Evolutionary conservation across 129 eudicot genomes (phyloP).

Genomic region (Helianthus tuberosus): DNA sequence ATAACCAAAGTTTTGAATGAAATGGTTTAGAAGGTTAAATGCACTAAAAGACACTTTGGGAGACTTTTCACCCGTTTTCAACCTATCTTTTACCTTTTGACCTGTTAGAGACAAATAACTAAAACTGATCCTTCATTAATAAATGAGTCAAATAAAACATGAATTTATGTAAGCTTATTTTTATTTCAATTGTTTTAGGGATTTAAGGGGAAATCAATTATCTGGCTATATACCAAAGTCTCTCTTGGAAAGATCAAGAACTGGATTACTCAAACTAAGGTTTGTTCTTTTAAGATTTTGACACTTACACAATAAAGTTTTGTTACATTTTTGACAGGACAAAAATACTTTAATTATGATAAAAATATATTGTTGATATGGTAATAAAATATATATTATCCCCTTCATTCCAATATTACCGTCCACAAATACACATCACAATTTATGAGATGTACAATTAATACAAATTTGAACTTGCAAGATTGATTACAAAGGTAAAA

Average conservation of each 20-base stretch:
- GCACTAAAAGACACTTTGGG: too few species aligned
- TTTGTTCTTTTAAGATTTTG: conserved; percentile 5
- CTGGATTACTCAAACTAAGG: conserved; percentile 33
- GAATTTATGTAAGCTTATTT: background rate
- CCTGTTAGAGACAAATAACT: background rate
- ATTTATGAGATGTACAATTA: too few species aligned
- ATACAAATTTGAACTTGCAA: too few species aligned
- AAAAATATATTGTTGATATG: too few species aligned
- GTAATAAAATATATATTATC: too few species aligned
- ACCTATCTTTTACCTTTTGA: background rate
- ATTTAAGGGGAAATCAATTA: conserved; percentile 31
- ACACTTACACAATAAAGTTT: background rate
- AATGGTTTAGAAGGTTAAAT: too few species aligned
- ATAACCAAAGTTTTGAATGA: too few species aligned
- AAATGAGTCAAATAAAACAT: background rate
- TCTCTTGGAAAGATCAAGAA: conserved; percentile 39
- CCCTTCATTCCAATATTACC: too few species aligned
- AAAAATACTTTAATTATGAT: background rate
- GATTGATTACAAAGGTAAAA: too few species aligned
- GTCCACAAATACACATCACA: too few species aligned
- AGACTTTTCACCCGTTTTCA: too few species aligned
- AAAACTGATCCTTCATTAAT: background rate
- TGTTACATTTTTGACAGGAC: background rate
- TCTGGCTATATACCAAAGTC: conserved; percentile 31
- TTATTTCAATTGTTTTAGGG: conserved; percentile 24